Percentiles rank a stretch among this genome's conserved stretches.
Evolutionary conservation across 768 basidiomycete species (phyloP).

Genomic region (Kwoniella botswanensis): DNA sequence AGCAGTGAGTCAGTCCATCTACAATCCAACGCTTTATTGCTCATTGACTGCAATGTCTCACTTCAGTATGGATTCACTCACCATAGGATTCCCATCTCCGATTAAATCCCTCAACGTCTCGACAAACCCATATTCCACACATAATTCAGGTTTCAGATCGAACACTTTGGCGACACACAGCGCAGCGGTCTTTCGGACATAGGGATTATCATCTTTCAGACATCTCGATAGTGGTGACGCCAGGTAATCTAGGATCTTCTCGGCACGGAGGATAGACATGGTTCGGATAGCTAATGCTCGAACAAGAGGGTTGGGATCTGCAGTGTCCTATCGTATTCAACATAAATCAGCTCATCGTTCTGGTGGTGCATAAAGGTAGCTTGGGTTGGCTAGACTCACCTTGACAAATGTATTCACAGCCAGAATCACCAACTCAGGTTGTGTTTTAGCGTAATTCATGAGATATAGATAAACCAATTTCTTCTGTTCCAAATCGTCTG

Average conservation of each 20-base stretch:
- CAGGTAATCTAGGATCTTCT: slow-evolving; percentile 99
- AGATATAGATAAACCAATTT: slow-evolving; percentile 99
- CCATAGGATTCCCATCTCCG: slow-evolving; percentile 96
- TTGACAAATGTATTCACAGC: slow-evolving; percentile 98
- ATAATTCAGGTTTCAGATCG: slow-evolving; percentile 93
- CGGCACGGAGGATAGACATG: slow-evolving; percentile 95
- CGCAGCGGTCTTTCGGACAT: slow-evolving; percentile 97
- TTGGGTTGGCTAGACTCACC: slow-evolving; percentile 45
- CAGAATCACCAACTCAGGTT: slow-evolving; percentile 97
- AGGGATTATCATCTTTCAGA: slow-evolving; percentile 93
- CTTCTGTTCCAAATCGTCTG: slow-evolving; percentile 98
- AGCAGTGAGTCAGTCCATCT: slow-evolving; percentile 6
- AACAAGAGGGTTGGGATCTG: slow-evolving; percentile 94
- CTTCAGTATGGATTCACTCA: slow-evolving; percentile 53
- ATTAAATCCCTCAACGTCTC: slow-evolving; percentile 90
- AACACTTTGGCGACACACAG: slow-evolving; percentile 96
- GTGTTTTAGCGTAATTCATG: slow-evolving; percentile 99
- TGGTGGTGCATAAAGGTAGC: not conserved
- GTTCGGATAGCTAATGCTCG: slow-evolving; percentile 95
- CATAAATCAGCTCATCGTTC: not conserved
- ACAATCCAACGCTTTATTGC: too few species aligned
- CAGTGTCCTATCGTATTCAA: slow-evolving; percentile 70
- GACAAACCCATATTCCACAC: slow-evolving; percentile 92
- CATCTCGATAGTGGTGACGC: slow-evolving; percentile 91
- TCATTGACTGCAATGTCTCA: not conserved